Evolutionary conservation across 2,329 filamentous ascomycete genomes (phyloP), one percentile per base, ranked within the genome.

Genomic region (Leptographium procerum): DNA sequence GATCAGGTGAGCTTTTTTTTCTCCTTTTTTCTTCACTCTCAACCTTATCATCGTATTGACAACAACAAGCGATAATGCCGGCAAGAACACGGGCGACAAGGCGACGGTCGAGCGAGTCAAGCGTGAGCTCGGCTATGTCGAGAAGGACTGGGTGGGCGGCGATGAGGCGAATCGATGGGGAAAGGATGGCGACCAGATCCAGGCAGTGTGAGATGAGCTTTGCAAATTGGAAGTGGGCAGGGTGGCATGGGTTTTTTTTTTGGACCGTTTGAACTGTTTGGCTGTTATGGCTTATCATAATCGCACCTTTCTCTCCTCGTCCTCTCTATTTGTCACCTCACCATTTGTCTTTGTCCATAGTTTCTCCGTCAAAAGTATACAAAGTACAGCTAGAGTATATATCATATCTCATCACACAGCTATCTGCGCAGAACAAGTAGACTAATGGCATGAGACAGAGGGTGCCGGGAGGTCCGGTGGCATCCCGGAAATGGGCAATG

Each of bases 21-120:
- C 52, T 28, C 3, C 28, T 22, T 45, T 50, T 56, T 53, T 52
- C 52, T 47, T 50, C 19, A 48, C 24, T n/a, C 31, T 26, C 55
- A 19, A 33, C n/a, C 9, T 11, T 8, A 5, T 28, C 5, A 1
- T 28, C 47, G 19, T n/a, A 26, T 40, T 47, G 24, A 52, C 26
- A 40, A 24, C 10, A 1, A 13, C 14, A 52, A 81, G 81, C 63
- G 87, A 92, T 70, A 96, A 97, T 68, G 80, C 86, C 63, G 83
- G 91, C 52, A 99, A 99, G 79, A 99, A 99, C 68, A 97, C 91
- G 0, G 94, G 94, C 9, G 87, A 96, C 68, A 83, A 84, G 66
- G 79, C 79, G 24, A 89, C 87, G 1, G 88, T 99, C 0, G 78
- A 85, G 59, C 83, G 85, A 64, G 91, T 97, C 62, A 99, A 99